A percentile compares a stretch with the other conserved stretches of the same genome.
Conservation (phyloP, 805 yeast species). For the Suhomyces emberorum region DNA sequence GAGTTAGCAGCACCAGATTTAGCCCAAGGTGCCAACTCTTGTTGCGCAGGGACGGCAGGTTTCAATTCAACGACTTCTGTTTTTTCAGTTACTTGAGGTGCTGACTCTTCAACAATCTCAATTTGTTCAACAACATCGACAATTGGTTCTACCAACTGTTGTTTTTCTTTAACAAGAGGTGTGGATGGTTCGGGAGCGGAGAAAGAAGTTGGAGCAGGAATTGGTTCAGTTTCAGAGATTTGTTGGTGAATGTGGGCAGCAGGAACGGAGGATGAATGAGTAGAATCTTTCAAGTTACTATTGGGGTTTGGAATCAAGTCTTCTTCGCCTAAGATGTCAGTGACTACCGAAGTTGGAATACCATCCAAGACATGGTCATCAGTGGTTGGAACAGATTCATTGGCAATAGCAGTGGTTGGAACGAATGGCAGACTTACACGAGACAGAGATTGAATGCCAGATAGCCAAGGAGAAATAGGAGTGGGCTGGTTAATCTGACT, state of each 20-base stretch:
- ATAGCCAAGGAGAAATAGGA: slow-evolving; percentile 42
- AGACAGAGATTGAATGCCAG: slow-evolving; percentile 30
- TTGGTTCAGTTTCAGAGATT: neutral
- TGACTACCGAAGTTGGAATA: slow-evolving; percentile 39
- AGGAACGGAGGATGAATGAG: no score
- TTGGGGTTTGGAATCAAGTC: neutral
- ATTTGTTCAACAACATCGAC: no score
- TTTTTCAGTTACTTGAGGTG: slow-evolving; percentile 1
- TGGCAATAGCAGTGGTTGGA: slow-evolving; percentile 12
- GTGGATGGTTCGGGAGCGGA: neutral
- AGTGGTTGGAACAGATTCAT: no score
- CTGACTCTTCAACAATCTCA: no score
- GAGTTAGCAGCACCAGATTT: slow-evolving; percentile 16
- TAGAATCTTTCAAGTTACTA: no score
- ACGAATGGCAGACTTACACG: slow-evolving; percentile 42
- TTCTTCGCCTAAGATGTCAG: slow-evolving; percentile 32
- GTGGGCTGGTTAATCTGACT: slow-evolving; percentile 30
- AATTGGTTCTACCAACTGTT: neutral
- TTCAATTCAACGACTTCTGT: slow-evolving; percentile 11
- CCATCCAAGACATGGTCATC: slow-evolving; percentile 34
- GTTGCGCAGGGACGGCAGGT: slow-evolving; percentile 15
- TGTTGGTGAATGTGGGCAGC: neutral
- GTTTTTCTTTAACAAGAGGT: neutral
- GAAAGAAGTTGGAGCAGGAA: neutral
- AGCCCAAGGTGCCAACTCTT: slow-evolving; percentile 57